Base-by-base conservation (phyloP, 2,329 filamentous ascomycete genomes). In the Juglanconis oblonga region DNA sequence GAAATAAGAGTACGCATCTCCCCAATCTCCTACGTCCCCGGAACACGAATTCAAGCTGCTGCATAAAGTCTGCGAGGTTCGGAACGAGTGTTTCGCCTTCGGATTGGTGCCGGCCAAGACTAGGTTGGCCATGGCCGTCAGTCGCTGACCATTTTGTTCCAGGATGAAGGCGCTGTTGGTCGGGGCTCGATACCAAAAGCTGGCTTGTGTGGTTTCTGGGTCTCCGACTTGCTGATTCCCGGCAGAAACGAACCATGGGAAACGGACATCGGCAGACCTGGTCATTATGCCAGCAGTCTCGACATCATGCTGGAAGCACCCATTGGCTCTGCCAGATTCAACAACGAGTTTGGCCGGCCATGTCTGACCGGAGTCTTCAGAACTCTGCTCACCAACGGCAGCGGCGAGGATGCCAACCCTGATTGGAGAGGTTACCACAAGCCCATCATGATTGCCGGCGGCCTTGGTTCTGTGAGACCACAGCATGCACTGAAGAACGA, bases 241-340 rank as follows among this genome's bases (percentile, higher is more conserved):
- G 92, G 87, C 38, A 85, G 91, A 69, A 81, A 81, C 63, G 86
- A 90, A 63, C 92, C 93, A 1, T 99, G 95, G 95, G 95, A 99
- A 73, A 78, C 91, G 36, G 90, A 97, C 69, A 84, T 97, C 58
- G 95, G 95, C 53, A 93, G 90, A 70, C 95, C 95, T 4, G 84
- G 86, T 49, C 95, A 99, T 75, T 95, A 97, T 70, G 93, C 95
- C 24, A 96, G 91, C 77, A 92, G 90, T 76, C 79, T 97, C 42
- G 93, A 98, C 71, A 98, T 99, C 67, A 98, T 99, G 94, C 81
- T 98, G 10, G 94, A 99, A 73, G 95, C 92, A 0, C 95, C 95
- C 0, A 95, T 99, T 67, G 95, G 95, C 40, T 95, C 91, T 68
- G 95, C 95, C 54, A 87, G 91, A 24, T 98, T 96, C 81, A 98